Conservation (phyloP, 2,329 filamentous ascomycete genomes). For the Claviceps sp. region DNA sequence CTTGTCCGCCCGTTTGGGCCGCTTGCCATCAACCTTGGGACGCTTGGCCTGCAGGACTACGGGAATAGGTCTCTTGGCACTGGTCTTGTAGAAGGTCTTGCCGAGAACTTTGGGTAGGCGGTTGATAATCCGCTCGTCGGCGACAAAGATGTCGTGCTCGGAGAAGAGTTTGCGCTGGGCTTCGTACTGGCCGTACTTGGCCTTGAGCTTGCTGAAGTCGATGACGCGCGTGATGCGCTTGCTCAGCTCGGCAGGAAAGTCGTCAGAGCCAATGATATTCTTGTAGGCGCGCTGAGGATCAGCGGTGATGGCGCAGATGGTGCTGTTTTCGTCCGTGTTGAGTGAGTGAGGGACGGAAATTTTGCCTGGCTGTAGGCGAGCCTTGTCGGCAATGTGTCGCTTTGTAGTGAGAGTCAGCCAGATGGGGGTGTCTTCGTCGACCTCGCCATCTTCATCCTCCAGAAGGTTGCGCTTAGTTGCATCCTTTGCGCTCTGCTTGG, state of each 20-base stretch:
- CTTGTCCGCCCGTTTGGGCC: conserved; percentile 40
- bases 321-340: conserved; percentile 48
- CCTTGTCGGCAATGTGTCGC: conserved; percentile 56
- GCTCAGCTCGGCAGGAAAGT: conserved; percentile 54
- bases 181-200: conserved; percentile 84
- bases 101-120: conserved; percentile 65
- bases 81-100: conserved; percentile 83
- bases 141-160: conserved; percentile 89
- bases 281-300: conserved; percentile 77
- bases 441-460: conserved; percentile 27
- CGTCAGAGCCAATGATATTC: conserved; percentile 63
- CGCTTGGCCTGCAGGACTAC: conserved; percentile 54
- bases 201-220: conserved; percentile 63
- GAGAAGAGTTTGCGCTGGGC: conserved; percentile 66
- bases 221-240: conserved; percentile 64
- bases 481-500: conserved; percentile 31
- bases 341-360: conserved; percentile 67
- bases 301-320: conserved; percentile 78
- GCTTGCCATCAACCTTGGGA: conserved; percentile 46
- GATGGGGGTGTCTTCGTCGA: conserved; percentile 36
- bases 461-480: conserved; percentile 44
- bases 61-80: conserved; percentile 74
- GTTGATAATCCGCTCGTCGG: conserved; percentile 73
- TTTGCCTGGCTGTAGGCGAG: conserved; percentile 70
- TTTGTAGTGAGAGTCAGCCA: conserved; percentile 53